Percentiles rank a stretch among this genome's conserved stretches.
Conservation (phyloP, 2,329 filamentous ascomycete genomes). For the Gnomoniopsis sp. region DNA sequence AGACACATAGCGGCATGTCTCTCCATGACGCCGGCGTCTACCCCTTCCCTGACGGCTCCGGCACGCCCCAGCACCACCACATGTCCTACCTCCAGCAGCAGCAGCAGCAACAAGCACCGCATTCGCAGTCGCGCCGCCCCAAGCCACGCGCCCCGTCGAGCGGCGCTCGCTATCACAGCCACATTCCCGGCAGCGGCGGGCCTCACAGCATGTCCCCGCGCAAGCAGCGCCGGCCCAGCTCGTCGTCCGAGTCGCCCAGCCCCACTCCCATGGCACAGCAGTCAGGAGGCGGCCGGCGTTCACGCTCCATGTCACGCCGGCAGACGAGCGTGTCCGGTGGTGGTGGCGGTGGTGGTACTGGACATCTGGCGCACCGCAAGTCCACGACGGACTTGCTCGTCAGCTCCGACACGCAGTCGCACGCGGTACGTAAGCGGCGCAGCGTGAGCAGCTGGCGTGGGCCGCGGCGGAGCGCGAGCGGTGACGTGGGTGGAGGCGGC, state of each 20-base stretch:
- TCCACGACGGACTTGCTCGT: slow-evolving; percentile 13
- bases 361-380: slow-evolving; percentile 15
- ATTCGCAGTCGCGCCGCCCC: slow-evolving; percentile 24
- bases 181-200: slow-evolving; percentile 29
- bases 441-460: slow-evolving; percentile 17
- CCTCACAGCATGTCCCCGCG: slow-evolving; percentile 35
- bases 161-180: slow-evolving; percentile 44
- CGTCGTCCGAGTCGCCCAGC: slow-evolving; percentile 12
- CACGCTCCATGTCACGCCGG: slow-evolving; percentile 26
- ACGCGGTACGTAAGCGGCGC: slow-evolving; percentile 25
- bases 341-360: too few relatives aligned
- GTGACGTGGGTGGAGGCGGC: slow-evolving; percentile 15
- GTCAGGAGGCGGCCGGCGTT: slow-evolving; percentile 31
- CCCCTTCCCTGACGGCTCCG: slow-evolving; percentile 12
- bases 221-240: slow-evolving; percentile 35
- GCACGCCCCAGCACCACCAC: slow-evolving; percentile 8
- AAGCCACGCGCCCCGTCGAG: slow-evolving; percentile 53
- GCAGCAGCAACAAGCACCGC: slow-evolving; percentile 16
- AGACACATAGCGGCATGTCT: slow-evolving; percentile 27
- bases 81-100: background rate
- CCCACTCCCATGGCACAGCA: slow-evolving; percentile 23
- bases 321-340: background rate
- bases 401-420: slow-evolving; percentile 11
- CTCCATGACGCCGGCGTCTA: slow-evolving; percentile 5
- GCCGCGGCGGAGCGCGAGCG: slow-evolving; percentile 4